phyloP scores from a whole-genome alignment of 2,329 filamentous ascomycete species.

The Exserohilum rostratum region DNA sequence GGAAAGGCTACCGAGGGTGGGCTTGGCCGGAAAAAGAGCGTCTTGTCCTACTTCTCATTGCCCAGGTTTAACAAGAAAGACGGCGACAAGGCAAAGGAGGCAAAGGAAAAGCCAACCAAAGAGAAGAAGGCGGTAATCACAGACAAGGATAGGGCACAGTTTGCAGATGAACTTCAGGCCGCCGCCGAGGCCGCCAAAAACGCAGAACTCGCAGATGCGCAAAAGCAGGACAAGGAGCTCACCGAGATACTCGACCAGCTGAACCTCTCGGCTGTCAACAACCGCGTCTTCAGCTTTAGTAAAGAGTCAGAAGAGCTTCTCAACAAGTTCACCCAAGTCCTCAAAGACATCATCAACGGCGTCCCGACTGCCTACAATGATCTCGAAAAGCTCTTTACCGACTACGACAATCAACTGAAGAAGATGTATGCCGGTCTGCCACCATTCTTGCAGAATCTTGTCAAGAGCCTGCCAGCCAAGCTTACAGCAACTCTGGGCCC shows the following conservation, averaged over 20 bases:
- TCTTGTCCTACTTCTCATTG: slow-evolving; percentile 43
- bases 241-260: slow-evolving; percentile 80
- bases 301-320: slow-evolving; percentile 82
- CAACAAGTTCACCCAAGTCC: slow-evolving; percentile 82
- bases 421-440: slow-evolving; percentile 73
- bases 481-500: slow-evolving; percentile 77
- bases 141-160: slow-evolving; percentile 45
- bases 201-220: slow-evolving; percentile 45
- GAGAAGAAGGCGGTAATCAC: slow-evolving; percentile 42
- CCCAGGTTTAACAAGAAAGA: slow-evolving; percentile 43
- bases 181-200: slow-evolving; percentile 43
- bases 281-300: slow-evolving; percentile 83
- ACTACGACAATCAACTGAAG: slow-evolving; percentile 68
- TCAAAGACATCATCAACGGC: slow-evolving; percentile 90
- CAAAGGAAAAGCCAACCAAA: slow-evolving; percentile 32
- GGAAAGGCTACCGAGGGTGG: slow-evolving; percentile 38
- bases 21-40: slow-evolving; percentile 47
- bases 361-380: slow-evolving; percentile 93
- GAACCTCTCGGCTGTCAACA: slow-evolving; percentile 82
- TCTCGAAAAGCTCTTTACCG: slow-evolving; percentile 71
- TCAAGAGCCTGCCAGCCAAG: slow-evolving; percentile 82
- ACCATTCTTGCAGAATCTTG: slow-evolving; percentile 79
- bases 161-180: slow-evolving; percentile 42
- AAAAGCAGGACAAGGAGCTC: slow-evolving; percentile 74
- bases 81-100: slow-evolving; percentile 44